Evolutionary conservation across 345 rosid species (phyloP).

Genomic region (Acer yangbiense): DNA sequence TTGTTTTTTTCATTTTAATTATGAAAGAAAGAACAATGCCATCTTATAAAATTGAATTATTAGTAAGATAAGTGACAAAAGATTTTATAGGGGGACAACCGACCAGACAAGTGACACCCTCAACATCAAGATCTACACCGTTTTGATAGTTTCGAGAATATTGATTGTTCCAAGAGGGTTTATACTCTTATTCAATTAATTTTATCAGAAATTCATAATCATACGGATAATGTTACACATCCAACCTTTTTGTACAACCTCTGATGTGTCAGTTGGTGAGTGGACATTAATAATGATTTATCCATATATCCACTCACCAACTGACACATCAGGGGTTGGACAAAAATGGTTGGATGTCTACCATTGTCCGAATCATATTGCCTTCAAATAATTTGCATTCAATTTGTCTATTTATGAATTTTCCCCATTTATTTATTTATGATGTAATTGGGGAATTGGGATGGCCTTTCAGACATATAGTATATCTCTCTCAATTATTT

Average conservation of each 20-base stretch:
- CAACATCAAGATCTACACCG: conserved; percentile 17
- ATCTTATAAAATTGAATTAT: not conserved
- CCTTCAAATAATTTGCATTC: not conserved
- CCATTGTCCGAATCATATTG: conserved; percentile 6
- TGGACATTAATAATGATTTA: too few relatives aligned
- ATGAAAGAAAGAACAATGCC: not conserved
- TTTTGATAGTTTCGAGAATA: not conserved
- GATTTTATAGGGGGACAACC: not conserved
- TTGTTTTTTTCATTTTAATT: not conserved
- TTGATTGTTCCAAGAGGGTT: not conserved
- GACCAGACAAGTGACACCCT: not conserved
- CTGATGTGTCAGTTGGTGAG: too few relatives aligned
- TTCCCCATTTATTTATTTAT: not conserved
- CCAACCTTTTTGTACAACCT: too few relatives aligned
- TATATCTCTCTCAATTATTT: too few relatives aligned
- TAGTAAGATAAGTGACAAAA: not conserved
- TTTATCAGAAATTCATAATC: too few relatives aligned
- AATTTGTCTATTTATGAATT: too few relatives aligned
- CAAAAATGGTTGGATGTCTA: too few relatives aligned
- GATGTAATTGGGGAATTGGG: not conserved
- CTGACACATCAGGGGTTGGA: too few relatives aligned
- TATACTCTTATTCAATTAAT: not conserved
- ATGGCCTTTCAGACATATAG: not conserved
- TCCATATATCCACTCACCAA: too few relatives aligned
- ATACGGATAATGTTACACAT: too few relatives aligned